Conservation (phyloP, 768 basidiomycete genomes). For the Lactarius pseudohatsudake region DNA sequence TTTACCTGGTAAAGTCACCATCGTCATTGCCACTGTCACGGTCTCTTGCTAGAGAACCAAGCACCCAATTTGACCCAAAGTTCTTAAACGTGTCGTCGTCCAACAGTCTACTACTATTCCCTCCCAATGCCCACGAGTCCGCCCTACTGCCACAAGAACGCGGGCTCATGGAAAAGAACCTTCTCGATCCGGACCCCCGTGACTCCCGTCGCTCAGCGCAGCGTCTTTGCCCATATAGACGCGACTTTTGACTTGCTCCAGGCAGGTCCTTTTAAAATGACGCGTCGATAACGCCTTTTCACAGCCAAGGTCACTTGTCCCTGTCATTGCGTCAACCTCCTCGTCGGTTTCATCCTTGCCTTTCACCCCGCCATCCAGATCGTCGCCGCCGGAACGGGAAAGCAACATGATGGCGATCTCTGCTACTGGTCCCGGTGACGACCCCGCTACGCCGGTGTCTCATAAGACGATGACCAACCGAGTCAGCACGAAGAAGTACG, state of each 20-base stretch:
- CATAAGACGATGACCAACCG: neutral
- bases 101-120: no score
- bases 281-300: neutral
- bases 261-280: neutral
- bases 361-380: neutral
- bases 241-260: neutral
- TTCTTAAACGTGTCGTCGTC: neutral
- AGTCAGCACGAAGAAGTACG: no score
- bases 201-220: neutral
- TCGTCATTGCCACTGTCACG: no score
- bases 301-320: neutral
- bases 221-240: conserved; percentile 1
- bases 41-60: no score
- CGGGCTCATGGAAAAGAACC: neutral
- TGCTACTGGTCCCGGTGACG: neutral
- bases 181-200: no score
- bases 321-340: neutral
- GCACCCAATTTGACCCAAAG: no score
- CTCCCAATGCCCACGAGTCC: no score
- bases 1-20: neutral
- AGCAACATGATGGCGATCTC: neutral
- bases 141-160: conserved; percentile 17
- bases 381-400: neutral
- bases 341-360: conserved; percentile 15
- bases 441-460: neutral